Evolutionary conservation across 2,329 filamentous ascomycete genomes (phyloP).

Genomic region (Fusarium mundagurra): DNA sequence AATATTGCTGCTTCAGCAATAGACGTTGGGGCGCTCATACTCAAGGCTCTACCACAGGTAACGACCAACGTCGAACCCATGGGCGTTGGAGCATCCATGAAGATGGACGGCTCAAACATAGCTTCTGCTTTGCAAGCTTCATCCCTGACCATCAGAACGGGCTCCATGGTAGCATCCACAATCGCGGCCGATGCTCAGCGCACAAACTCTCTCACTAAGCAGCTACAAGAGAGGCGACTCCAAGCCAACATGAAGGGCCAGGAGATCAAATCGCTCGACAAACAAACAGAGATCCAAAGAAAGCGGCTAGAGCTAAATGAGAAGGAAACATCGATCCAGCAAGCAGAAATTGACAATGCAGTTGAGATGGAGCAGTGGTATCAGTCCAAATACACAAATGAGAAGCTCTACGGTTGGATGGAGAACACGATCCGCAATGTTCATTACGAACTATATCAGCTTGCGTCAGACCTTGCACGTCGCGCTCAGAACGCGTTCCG

Average conservation of each 20-base stretch:
- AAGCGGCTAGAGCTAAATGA: not conserved
- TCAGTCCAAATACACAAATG: not conserved
- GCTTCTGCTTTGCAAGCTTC: not conserved
- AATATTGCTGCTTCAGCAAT: not conserved
- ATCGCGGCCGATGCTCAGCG: not conserved
- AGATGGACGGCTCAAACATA: not conserved
- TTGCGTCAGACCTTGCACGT: not conserved
- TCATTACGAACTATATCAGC: not conserved
- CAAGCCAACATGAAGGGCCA: not conserved
- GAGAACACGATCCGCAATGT: not conserved
- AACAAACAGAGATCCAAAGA: not conserved
- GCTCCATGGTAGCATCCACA: not conserved
- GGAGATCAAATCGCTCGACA: not conserved
- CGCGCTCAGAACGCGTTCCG: too few species aligned
- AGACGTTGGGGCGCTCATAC: not conserved
- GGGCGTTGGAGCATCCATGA: not conserved
- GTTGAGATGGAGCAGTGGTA: not conserved
- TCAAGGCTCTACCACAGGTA: not conserved
- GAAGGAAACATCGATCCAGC: not conserved
- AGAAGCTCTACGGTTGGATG: not conserved
- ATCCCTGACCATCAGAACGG: not conserved
- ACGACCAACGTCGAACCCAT: not conserved
- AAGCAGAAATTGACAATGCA: not conserved
- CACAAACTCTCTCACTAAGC: not conserved
- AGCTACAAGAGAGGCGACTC: not conserved